phyloP scores from a whole-genome alignment of 2,329 filamentous ascomycete genomes.

The Ceratocystis eucalypticola region DNA sequence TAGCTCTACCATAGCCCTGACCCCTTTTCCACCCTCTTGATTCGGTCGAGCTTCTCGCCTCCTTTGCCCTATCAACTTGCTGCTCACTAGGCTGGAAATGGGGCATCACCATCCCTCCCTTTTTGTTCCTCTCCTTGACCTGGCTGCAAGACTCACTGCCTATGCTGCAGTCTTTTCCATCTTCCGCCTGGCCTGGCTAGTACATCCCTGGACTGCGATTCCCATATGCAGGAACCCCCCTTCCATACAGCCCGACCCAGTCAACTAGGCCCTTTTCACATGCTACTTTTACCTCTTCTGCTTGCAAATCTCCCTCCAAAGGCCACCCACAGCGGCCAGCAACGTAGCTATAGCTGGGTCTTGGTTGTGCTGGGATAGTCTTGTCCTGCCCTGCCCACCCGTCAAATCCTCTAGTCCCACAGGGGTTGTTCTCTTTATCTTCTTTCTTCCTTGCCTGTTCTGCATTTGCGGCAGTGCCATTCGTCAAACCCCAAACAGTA shows the following conservation, averaged over 20 bases:
- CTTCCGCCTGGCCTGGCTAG: not conserved
- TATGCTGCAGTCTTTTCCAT: not conserved
- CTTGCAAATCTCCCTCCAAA: too few relatives aligned
- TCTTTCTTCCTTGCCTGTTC: not conserved
- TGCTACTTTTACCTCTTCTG: not conserved
- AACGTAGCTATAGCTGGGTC: not conserved
- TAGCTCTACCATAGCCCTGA: not conserved
- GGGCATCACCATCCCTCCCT: too few relatives aligned
- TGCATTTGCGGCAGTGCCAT: not conserved
- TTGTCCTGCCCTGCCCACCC: not conserved
- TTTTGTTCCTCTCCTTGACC: too few relatives aligned
- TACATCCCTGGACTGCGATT: too few relatives aligned
- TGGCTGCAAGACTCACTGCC: too few relatives aligned
- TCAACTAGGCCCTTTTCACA: not conserved
- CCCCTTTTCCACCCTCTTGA: not conserved
- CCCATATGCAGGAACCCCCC: too few relatives aligned
- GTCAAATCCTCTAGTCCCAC: constrained; percentile 4
- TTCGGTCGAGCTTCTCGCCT: not conserved
- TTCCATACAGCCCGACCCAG: not conserved
- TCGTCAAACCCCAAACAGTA: not conserved
- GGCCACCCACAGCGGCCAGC: not conserved
- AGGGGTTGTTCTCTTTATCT: not conserved
- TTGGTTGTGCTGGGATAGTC: not conserved
- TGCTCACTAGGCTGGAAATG: too few relatives aligned
- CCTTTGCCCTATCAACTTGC: too few relatives aligned